A percentile compares a stretch with the other conserved stretches of the same genome.
Conservation (phyloP, 2,329 filamentous ascomycete species). For the Hypoxylon sp. region DNA sequence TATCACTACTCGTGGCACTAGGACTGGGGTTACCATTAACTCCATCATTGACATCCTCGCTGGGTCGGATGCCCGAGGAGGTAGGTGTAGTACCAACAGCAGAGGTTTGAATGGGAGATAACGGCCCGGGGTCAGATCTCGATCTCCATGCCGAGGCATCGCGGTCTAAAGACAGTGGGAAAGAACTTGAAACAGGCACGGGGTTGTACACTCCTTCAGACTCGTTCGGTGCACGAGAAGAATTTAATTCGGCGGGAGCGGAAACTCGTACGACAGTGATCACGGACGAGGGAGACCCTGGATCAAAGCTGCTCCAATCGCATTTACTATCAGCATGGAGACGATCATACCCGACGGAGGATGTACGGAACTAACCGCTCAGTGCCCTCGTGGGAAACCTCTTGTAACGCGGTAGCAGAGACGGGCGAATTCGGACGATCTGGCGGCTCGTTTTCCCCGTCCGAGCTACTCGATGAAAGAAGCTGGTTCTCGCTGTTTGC, state of each 20-base stretch:
- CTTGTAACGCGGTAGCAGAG: neutral
- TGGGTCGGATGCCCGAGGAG: neutral
- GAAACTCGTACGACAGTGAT: neutral
- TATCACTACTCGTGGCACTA: neutral
- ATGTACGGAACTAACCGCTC: conserved; percentile 5
- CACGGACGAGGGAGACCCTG: neutral
- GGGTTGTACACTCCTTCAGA: neutral
- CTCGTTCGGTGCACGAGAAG: neutral
- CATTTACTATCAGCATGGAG: conserved; percentile 2
- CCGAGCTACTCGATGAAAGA: neutral
- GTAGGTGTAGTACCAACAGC: neutral
- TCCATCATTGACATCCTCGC: neutral
- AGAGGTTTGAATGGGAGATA: neutral
- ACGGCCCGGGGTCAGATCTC: neutral
- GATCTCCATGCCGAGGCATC: neutral
- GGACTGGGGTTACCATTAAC: neutral
- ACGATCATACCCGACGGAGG: neutral
- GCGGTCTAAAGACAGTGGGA: neutral
- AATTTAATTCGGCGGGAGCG: neutral
- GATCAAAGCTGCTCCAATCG: neutral
- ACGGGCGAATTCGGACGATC: neutral
- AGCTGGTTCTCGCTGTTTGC: neutral
- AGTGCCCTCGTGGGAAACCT: neutral
- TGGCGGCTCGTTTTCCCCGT: neutral
- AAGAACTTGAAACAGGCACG: neutral